Evolutionary conservation across 345 rosid species (phyloP), one percentile per base, ranked within the genome.

Genomic region (Limnanthes douglasii): DNA sequence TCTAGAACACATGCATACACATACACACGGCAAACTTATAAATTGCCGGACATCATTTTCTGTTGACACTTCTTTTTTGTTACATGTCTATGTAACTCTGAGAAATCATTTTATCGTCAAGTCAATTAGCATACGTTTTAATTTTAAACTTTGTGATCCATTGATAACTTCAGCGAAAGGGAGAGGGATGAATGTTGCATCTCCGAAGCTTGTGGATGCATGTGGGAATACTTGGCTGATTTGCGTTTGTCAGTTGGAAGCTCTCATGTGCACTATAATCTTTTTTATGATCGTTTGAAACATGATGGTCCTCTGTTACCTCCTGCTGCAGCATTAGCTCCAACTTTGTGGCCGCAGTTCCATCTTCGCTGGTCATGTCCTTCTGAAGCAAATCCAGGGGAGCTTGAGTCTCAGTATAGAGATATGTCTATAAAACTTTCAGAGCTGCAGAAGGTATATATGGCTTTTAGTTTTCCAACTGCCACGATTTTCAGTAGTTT

Each of bases 341-440:
- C 98, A 21, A 80, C 88, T 12, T 57, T 90, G 31, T 90, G 98
- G 98, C 96, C 98, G 12, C 88, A 75, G 33, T 90, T 84, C 60
- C 96, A 84, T 64, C 94, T 90, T 33, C 86, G 98, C 11, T 90
- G 98, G 98, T 86, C 94, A 37, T 90, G 96, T 43, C 94, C 94
- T 20, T 40, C 60, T 2, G 98, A 84, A 70, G 78, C 88, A 46
- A 64, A 67, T 31, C 55, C 78, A 40, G 73, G 72, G 42, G 94
- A 84, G 55, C 62, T 69, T 14, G 96, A 84, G 49, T 66, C 54
- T 29, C 79, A 57, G 31, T 80, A 72, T 61, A 69, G 93, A 56
- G 64, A 64, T 54, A 67, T 77, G 80, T 57, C 68, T 13, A 13
- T 50, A 13, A 75, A 54, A 39, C 58, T 70, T 41, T 68, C 70